Evolutionary conservation across 768 basidiomycete species (phyloP), one percentile per base, ranked within the genome.

Genomic region (Podaxis sp.): DNA sequence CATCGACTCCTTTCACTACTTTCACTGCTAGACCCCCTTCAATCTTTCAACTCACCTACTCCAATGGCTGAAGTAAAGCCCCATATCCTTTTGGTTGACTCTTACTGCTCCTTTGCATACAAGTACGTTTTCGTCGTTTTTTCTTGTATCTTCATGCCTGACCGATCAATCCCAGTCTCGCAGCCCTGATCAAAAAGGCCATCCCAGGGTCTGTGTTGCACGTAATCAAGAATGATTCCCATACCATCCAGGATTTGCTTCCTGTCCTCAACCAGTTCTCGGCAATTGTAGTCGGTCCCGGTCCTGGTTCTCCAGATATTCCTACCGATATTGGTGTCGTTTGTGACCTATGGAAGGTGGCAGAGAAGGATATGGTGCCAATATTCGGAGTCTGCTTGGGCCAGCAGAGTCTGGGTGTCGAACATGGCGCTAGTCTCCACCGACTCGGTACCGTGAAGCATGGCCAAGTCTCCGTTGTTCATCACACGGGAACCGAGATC

Each of bases 341-440:
- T 60, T 81, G 77, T 56, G 76, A 89, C 62, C 73, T 93, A 3
- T 93, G 91, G 91, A 84, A 79, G 47, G 68, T 91, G 25, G 67
- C 77, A 13, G 78, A 81, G 16, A 67, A 71, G 4, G 69, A 79
- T 44, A 57, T 88, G 32, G 67, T 91, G 7, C 91, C 91, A 3
- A 80, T 91, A 51, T 92, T 93, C 66, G 91, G 91, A 3, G 91
- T 93, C 7, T 93, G 91, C 67, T 79, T 93, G 23, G 91, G 91
- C 4, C 77, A 92, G 9, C 91, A 93, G 70, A 91, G 90, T 67
- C 76, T 93, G 40, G 84, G 80, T 2, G 72, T 86, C 25, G 86
- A 85, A 64, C 80, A 77, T 66, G 90, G 89, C 18, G 91, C 84
- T 5, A 68, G 64, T 13, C 69, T 93, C n/a, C 75, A 79, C 62